Evolutionary conservation across 495 filamentous ascomycete species (phyloP), one percentile per base, ranked within the genome.

Genomic region (Podospora pseudocomata): DNA sequence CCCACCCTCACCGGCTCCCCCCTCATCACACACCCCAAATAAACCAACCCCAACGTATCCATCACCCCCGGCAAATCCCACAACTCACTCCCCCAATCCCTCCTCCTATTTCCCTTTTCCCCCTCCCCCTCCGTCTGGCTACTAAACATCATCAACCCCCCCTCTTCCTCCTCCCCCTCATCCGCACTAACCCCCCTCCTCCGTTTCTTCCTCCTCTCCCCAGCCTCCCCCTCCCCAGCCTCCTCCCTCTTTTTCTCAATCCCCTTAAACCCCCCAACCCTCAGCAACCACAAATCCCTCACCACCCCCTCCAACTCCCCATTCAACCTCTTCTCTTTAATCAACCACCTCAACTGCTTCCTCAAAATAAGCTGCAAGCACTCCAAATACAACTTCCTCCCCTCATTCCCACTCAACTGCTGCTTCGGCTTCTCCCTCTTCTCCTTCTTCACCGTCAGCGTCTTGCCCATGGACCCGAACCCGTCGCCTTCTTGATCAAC

Each of bases 311-410:
- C 82, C n/a, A 86, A 74, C 65, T 86, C 82, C 1, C 67, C 65
- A 0, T 74, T 69, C 56, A 84, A 67, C n/a, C 74, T 78, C 77
- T 81, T 78, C 56, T 74, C 64, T 18, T 72, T n/a, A 58, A 84
- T 75, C 63, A 87, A 68, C 82, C 82, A 81, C 19, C 53, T 30
- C 26, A 83, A 67, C 67, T 83, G 81, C 49, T 73, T 77, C 20
- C 80, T 63, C 39, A 81, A 65, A 32, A 99, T 86, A n/a, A 97
- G 79, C 78, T 98, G 95, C 64, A 92, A 87, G 71, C 85, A 89
- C 75, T 94, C 89, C 53, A 99, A 80, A 77, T 89, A 97, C n/a
- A 97, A 84, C 68, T 90, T 86, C 65, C 85, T 84, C 28, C 89
- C 94, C 56, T 86, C 80, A 60, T 82, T 81, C 63, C 92, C 93